Percentiles rank a stretch among this genome's conserved stretches.
These are phyloP conservation scores for Volvox reticuliferus DNA, from an alignment of 139 green algal species.

Conservation along the genomic window DNA sequence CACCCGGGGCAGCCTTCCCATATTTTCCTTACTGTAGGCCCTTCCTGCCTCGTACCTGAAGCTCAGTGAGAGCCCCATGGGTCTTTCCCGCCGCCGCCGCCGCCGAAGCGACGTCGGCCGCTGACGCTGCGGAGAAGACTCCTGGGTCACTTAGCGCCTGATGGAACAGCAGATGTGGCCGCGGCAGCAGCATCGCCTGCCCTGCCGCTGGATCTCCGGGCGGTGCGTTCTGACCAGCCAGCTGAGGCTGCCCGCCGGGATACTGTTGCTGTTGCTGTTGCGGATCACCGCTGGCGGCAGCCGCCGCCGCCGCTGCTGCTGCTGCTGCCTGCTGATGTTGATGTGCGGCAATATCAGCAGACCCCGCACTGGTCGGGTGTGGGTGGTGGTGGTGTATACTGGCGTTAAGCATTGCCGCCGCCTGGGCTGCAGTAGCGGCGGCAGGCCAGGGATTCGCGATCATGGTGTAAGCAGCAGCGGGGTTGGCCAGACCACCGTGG, in stretches of 20 bases:
- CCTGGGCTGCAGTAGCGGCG: neutral
- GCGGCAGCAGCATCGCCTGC: neutral
- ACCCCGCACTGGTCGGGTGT: neutral
- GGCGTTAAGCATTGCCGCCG: neutral
- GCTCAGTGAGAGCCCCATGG: constrained; percentile 6
- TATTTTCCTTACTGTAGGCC: no score
- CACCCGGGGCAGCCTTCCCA: no score
- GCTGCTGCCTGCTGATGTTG: neutral
- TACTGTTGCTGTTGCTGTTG: neutral
- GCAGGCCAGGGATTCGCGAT: constrained; percentile 29
- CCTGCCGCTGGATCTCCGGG: no score
- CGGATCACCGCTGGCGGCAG: neutral
- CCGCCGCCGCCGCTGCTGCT: neutral
- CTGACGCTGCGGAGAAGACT: neutral
- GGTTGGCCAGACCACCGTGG: neutral
- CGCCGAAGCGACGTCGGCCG: neutral
- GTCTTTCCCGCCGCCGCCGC: neutral
- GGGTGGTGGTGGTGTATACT: neutral
- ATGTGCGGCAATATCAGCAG: neutral
- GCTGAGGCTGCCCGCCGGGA: neutral
- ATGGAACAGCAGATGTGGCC: constrained; percentile 16
- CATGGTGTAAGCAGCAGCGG: constrained; percentile 13
- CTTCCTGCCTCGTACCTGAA: constrained; percentile 11
- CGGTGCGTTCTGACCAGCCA: neutral
- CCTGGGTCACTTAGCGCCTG: constrained; percentile 28